phyloP scores from a whole-genome alignment of 352 stramenopile genomes.

The Phytophthora cryptogea region DNA sequence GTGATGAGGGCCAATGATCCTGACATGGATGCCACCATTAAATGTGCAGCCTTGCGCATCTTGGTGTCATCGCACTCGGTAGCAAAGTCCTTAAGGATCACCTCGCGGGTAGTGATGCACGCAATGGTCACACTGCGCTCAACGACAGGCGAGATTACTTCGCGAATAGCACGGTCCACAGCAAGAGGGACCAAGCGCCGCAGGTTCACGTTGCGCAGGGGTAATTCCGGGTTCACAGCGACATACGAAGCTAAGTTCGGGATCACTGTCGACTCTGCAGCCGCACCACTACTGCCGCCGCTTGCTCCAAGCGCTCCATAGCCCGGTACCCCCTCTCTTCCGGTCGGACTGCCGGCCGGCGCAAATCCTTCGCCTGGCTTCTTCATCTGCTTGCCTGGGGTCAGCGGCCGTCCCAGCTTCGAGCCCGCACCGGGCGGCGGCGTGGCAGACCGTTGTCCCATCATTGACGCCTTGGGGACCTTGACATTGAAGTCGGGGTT shows the following conservation, averaged over 20 bases:
- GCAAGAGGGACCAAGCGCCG: constrained; percentile 96
- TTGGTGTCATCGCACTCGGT: constrained; percentile 95
- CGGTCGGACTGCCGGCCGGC: constrained; percentile 59
- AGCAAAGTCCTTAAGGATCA: constrained; percentile 99
- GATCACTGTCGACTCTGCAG: constrained; percentile 95
- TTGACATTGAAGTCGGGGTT: constrained; percentile 99
- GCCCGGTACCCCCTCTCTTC: constrained; percentile 34
- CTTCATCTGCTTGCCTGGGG: constrained; percentile 62
- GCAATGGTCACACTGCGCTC: constrained; percentile 99
- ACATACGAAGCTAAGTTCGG: constrained; percentile 98
- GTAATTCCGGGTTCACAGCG: constrained; percentile 96
- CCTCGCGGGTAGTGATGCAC: constrained; percentile 97
- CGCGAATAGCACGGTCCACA: constrained; percentile 97
- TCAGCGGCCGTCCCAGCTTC: constrained; percentile 60
- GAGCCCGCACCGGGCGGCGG: constrained; percentile 52
- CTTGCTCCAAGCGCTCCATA: constrained; percentile 37
- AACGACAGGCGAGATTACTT: constrained; percentile 99
- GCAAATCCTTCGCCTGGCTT: constrained; percentile 54
- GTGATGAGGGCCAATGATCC: constrained; percentile 98
- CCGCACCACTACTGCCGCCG: constrained; percentile 28
- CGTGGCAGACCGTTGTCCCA: constrained; percentile 53
- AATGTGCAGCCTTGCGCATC: constrained; percentile 97
- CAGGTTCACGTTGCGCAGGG: constrained; percentile 93
- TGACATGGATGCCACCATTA: constrained; percentile 99
- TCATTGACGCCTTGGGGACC: constrained; percentile 57